Evolutionary conservation across 1,284 basidiomycete genomes (phyloP).

Genomic region (Rhodotorula sp.): DNA sequence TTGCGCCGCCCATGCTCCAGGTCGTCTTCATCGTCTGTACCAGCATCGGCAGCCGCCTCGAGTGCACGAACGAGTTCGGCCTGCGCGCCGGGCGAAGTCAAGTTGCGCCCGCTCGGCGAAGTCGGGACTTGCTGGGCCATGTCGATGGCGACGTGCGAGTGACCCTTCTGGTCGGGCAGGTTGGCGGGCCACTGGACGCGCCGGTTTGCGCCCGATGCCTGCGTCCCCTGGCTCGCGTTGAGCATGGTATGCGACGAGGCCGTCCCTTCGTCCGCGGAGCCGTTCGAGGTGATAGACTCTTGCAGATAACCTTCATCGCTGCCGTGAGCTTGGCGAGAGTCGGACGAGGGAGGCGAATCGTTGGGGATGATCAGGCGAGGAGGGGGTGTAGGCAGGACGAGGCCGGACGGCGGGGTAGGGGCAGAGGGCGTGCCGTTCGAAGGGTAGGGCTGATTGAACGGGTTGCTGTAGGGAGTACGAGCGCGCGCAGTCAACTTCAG

Average conservation of each 20-base stretch:
- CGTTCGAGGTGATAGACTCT: neutral
- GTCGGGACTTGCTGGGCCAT: conserved; percentile 13
- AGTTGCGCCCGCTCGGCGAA: conserved; percentile 21
- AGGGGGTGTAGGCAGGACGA: neutral
- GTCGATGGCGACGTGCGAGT: conserved; percentile 31
- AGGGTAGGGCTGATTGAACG: conserved; percentile 27
- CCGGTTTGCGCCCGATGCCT: neutral
- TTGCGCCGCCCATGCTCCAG: conserved; percentile 11
- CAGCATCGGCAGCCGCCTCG: conserved; percentile 15
- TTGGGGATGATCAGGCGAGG: conserved; percentile 16
- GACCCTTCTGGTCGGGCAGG: neutral
- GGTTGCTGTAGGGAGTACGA: neutral
- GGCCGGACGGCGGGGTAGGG: neutral
- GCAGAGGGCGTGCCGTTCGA: neutral
- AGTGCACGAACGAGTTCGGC: conserved; percentile 33
- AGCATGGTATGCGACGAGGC: conserved; percentile 26
- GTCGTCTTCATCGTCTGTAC: conserved; percentile 19
- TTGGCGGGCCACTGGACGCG: conserved; percentile 35
- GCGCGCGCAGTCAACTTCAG: too few species aligned
- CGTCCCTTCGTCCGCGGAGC: conserved; percentile 13
- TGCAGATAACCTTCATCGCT: neutral
- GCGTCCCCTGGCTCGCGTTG: conserved; percentile 13
- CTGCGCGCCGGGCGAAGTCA: conserved; percentile 30
- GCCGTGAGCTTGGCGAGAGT: neutral
- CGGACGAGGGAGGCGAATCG: neutral